Percentiles rank a stretch among this genome's conserved stretches.
Conservation (phyloP, 73 alveolate genomes). For the Paramecium bursaria region DNA sequence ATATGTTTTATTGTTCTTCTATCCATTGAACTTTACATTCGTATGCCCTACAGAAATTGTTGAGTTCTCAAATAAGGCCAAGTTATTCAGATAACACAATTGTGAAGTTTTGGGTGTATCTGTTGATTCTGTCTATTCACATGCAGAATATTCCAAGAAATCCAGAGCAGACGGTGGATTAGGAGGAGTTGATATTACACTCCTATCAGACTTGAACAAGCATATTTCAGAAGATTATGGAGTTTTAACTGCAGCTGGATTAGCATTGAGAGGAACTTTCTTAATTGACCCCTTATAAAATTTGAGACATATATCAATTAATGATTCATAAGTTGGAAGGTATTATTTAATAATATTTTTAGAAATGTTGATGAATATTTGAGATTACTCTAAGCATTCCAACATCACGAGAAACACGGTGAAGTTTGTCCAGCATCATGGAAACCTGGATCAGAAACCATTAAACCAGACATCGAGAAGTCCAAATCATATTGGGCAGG, state of each 20-base stretch:
- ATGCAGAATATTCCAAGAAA: slow-evolving; percentile 91
- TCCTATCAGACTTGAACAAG: slow-evolving; percentile 93
- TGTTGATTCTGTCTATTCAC: slow-evolving; percentile 93
- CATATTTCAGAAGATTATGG: slow-evolving; percentile 94
- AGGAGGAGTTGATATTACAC: slow-evolving; percentile 94
- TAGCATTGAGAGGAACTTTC: slow-evolving; percentile 96
- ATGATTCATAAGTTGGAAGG: slow-evolving; percentile 97
- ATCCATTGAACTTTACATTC: slow-evolving; percentile 99
- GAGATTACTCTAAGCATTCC: slow-evolving; percentile 97
- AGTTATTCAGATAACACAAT: slow-evolving; percentile 88
- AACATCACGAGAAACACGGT: slow-evolving; percentile 95
- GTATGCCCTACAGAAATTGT: slow-evolving; percentile 99
- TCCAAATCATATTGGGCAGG: slow-evolving; percentile 79
- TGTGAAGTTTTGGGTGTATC: slow-evolving; percentile 95
- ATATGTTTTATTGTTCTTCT: slow-evolving; percentile 98
- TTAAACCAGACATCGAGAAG: slow-evolving; percentile 82
- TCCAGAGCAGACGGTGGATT: slow-evolving; percentile 97
- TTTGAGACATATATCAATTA: slow-evolving; percentile 92
- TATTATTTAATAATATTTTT: not conserved
- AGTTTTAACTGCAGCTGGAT: slow-evolving; percentile 87
- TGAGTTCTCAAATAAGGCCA: slow-evolving; percentile 79
- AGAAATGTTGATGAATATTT: slow-evolving; percentile 95
- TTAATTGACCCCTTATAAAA: slow-evolving; percentile 94
- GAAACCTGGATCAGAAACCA: slow-evolving; percentile 96
- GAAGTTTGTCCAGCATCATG: slow-evolving; percentile 99